A percentile compares a stretch with the other conserved stretches of the same genome.
Evolutionary conservation across 2,329 filamentous ascomycete genomes (phyloP).

Genomic region (Exophiala alcalophila): DNA sequence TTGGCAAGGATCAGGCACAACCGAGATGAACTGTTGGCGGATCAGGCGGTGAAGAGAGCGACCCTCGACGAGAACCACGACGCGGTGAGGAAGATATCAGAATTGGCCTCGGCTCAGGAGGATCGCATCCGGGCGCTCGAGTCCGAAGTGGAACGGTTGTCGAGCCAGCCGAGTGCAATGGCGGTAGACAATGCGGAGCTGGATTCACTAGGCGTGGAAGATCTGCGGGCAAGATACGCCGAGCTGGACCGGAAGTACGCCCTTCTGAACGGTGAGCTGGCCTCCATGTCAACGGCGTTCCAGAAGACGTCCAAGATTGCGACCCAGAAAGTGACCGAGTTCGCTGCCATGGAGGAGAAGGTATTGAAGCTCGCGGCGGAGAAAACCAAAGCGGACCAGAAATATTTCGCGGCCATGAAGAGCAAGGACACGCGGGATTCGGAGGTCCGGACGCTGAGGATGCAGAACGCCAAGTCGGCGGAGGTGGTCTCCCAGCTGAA

Average conservation of each 20-base stretch:
- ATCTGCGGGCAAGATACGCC: conserved; percentile 69
- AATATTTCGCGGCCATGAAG: conserved; percentile 95
- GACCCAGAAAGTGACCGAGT: conserved; percentile 80
- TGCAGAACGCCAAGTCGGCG: conserved; percentile 83
- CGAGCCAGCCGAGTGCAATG: conserved; percentile 30
- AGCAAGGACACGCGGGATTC: conserved; percentile 80
- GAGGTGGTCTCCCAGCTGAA: conserved; percentile 93
- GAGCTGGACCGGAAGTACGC: conserved; percentile 76
- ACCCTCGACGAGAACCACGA: conserved; percentile 72
- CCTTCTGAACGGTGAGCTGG: conserved; percentile 81
- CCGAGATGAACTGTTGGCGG: conserved; percentile 80
- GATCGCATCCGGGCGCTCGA: conserved; percentile 79
- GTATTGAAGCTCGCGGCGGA: conserved; percentile 72
- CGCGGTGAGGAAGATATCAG: conserved; percentile 70
- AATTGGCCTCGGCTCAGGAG: conserved; percentile 74
- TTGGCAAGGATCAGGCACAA: conserved; percentile 78
- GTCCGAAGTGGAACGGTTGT: conserved; percentile 72
- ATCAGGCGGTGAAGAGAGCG: conserved; percentile 74
- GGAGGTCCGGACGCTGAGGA: conserved; percentile 74
- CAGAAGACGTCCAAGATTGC: conserved; percentile 83
- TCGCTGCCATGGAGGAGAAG: conserved; percentile 72
- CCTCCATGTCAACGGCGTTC: conserved; percentile 85
- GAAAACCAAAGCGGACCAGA: conserved; percentile 95
- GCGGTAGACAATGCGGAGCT: conserved; percentile 24
- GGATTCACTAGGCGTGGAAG: conserved; percentile 58